These are phyloP conservation scores for Neurospora sublineolata DNA, from an alignment of 495 filamentous ascomycete genomes.

Conservation along the genomic window DNA sequence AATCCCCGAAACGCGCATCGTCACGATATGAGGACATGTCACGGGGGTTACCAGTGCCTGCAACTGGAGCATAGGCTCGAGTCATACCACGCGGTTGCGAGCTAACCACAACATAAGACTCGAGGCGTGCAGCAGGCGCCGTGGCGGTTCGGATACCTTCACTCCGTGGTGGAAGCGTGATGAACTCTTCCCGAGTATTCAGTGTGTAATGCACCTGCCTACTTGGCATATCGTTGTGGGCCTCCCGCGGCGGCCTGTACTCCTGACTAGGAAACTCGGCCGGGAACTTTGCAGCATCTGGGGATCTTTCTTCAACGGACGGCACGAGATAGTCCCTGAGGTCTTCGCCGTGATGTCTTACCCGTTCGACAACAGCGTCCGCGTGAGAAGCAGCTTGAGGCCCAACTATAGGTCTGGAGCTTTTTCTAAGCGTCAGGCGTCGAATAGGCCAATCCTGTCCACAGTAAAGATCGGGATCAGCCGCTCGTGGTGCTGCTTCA, in stretches of 20 bases:
- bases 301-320: constrained; percentile 31
- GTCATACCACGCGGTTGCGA: neutral
- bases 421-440: neutral
- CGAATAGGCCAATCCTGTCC: neutral
- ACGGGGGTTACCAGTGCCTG: neutral
- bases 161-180: constrained; percentile 14
- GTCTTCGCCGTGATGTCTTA: constrained; percentile 13
- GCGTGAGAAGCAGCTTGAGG: neutral
- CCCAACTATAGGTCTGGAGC: constrained; percentile 14
- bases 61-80: neutral
- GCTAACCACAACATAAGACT: constrained; percentile 1
- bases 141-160: constrained; percentile 1
- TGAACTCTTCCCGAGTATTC: constrained; percentile 12
- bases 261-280: neutral
- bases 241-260: neutral
- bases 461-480: neutral
- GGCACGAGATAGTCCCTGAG: constrained; percentile 29
- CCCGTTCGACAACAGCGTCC: constrained; percentile 3
- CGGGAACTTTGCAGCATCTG: constrained; percentile 7
- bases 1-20: neutral
- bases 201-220: neutral
- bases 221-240: neutral
- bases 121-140: neutral
- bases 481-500: neutral
- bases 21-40: constrained; percentile 4